Evolutionary conservation across 371 early-diverging fungal genomes (phyloP).

Genomic region (Saksenaea vasiformis): DNA sequence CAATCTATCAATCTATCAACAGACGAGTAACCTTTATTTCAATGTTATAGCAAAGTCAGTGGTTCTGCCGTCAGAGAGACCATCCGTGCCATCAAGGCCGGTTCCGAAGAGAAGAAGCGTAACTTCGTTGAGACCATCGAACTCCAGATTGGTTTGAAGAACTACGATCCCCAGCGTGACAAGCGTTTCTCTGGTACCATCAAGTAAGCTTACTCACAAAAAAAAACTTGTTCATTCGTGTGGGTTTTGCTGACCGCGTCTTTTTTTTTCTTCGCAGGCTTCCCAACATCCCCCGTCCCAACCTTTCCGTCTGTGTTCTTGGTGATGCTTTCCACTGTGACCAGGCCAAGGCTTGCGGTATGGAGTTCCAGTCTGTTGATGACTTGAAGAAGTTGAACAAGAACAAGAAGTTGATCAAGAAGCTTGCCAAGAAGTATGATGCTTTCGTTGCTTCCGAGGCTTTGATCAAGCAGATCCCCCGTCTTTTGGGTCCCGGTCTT

Average conservation of each 20-base stretch:
- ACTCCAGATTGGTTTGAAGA: constrained; percentile 98
- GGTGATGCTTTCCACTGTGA: constrained; percentile 94
- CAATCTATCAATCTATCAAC: constrained; percentile 11
- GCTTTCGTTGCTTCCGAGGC: constrained; percentile 96
- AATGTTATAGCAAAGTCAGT: constrained; percentile 76
- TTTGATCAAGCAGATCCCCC: constrained; percentile 96
- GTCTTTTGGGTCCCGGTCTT: constrained; percentile 95
- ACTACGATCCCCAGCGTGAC: constrained; percentile 99
- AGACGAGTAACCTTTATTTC: not conserved
- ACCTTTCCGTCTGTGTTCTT: constrained; percentile 90
- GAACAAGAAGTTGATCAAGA: constrained; percentile 98
- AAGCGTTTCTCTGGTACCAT: constrained; percentile 99
- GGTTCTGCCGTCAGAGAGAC: constrained; percentile 88
- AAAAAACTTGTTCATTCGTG: not conserved
- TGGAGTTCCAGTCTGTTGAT: constrained; percentile 92
- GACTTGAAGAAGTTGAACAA: constrained; percentile 97
- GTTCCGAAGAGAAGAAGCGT: constrained; percentile 86
- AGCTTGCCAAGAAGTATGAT: constrained; percentile 88
- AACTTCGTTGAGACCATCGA: constrained; percentile 97
- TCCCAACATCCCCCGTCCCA: constrained; percentile 92
- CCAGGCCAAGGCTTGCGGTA: constrained; percentile 84
- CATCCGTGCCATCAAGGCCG: constrained; percentile 67
- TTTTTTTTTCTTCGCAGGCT: constrained; percentile 45
- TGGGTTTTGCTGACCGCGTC: not conserved
- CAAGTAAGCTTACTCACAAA: constrained; percentile 40